Percentiles rank a stretch among this genome's conserved stretches.
These are phyloP conservation scores for Scheffersomyces lignosus DNA, from an alignment of 805 yeast genomes.

Conservation along the genomic window DNA sequence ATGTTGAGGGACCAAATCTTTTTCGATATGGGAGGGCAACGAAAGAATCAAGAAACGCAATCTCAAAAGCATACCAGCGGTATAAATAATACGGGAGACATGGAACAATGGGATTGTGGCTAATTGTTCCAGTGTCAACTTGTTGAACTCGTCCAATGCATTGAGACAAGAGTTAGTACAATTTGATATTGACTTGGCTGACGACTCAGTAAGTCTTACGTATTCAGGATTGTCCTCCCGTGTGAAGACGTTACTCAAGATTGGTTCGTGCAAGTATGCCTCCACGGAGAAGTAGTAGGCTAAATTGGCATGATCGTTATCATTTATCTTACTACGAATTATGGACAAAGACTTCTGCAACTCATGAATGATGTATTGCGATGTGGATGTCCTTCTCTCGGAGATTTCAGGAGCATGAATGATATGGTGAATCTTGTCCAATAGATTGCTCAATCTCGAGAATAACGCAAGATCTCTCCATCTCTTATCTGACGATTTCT, in stretches of 20 bases:
- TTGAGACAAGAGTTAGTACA: constrained; percentile 56
- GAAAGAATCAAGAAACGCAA: constrained; percentile 56
- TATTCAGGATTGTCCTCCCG: constrained; percentile 11
- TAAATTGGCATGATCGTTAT: constrained; percentile 41
- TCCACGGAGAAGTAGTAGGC: constrained; percentile 62
- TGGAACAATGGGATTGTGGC: constrained; percentile 59
- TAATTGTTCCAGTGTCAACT: constrained; percentile 45
- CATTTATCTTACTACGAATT: constrained; percentile 38
- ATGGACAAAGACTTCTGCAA: constrained; percentile 48
- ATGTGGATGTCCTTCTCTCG: constrained; percentile 22
- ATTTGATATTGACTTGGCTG: constrained; percentile 45
- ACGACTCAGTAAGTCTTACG: constrained; percentile 19
- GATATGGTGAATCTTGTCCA: constrained; percentile 61
- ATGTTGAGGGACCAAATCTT: constrained; percentile 47
- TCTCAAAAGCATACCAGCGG: constrained; percentile 62
- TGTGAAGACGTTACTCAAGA: constrained; percentile 22
- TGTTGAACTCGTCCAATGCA: constrained; percentile 49
- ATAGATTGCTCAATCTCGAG: constrained; percentile 55
- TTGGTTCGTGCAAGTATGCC: constrained; percentile 65
- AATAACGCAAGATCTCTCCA: constrained; percentile 53
- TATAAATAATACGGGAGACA: constrained; percentile 58
- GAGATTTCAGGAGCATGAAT: constrained; percentile 41
- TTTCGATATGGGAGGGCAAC: constrained; percentile 46
- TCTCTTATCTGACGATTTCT: constrained; percentile 27
- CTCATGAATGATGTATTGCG: constrained; percentile 45